Base-by-base conservation (phyloP, 139 green algal genomes). In the Chlorokybus atmophyticus region DNA sequence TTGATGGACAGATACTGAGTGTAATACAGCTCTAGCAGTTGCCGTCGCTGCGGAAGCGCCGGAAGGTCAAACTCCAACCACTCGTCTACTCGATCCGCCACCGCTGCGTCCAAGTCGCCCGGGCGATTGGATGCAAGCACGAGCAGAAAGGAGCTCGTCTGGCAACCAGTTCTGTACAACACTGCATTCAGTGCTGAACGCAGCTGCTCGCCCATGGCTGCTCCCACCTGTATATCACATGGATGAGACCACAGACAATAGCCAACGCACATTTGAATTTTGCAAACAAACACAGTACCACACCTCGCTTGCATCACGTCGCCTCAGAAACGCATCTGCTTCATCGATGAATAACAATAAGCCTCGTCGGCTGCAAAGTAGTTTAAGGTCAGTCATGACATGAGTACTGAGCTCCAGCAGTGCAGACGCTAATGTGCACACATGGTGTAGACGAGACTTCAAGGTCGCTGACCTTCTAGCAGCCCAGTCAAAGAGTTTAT, bases 71-170 rank as follows among this genome's bases (percentile, higher is more conserved):
- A 94, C 68, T 93, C 82, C 2, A 97, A 42, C n/a, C 80, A 79
- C 62, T 97, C 89, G 59, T 97, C 89, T 76, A 95, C 92, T 51
- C 88, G 77, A 68, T 97, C 87, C 23, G 94, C 62, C 23, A 97
- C 82, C 0, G 89, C 89, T 26, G 83, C 73, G 58, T 97, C 89
- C 54, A 97, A 68, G 74, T 97, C 81, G 68, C 57, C 44, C 3
- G 87, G 87, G 21, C 88, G 58, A 82, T 96, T 96, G 56, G 86
- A 94, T 35, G 87, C 87, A 10, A 96, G 75, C 62, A 96, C 85
- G 1, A 91, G 69, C 75, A 85, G 79, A 67, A 90, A 87, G 73
- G 86, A 79, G 19, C 63, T 58, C 40, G 38, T 73, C 65, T 84
- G 77, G 62, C 80, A 71, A 19, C 82, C 82, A 4, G 83, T 93